Base-by-base conservation (phyloP, 768 basidiomycete species). In the Panaeolus cyanescens region DNA sequence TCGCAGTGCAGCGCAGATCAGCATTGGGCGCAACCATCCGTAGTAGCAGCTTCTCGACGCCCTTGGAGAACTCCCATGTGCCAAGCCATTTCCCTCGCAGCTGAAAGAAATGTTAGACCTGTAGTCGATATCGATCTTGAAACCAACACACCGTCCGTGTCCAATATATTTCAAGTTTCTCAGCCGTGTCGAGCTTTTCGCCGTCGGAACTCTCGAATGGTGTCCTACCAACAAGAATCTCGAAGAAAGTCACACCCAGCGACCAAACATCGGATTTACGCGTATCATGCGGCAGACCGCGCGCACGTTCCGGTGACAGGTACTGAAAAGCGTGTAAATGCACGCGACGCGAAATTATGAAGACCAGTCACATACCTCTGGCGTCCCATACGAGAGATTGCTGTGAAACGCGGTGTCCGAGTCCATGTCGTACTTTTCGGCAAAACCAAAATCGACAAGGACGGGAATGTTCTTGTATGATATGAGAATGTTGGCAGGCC, bases 401-500 rank as follows among this genome's bases (percentile, higher is more conserved):
- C 90, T 92, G 64, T 88, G 86, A 77, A 95, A 94, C 1, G 91
- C 88, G 19, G 85, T 85, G 17, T 78, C 71, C 0, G 87, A 85
- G 1, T 76, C 72, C 40, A 83, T 68, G 64, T 93, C 89, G 70
- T 95, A 95, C 65, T 86, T 86, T 69, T 96, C 92, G 1, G 96
- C 94, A 67, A 99, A 99, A 1, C 97, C 96, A 68, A 97, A 99
- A 74, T 99, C 97, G 34, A 97, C 91, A 3, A 99, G 84, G 3
- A 97, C 91, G 0, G 95, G 93, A 1, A 95, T 78, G 67, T 89
- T 89, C 64, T 88, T 82, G 58, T 77, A 75, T 0, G 92, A 91
- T 50, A 99, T 80, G 2, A 99, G 83, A 66, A 99, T 94, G 70
- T 99, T 99, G 15, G 95, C 93, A 1, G 95, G 95, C 68, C 93